Evolutionary conservation across 2,329 filamentous ascomycete genomes (phyloP), one percentile per base, ranked within the genome.

Genomic region (Fonsecaea pugnacius): DNA sequence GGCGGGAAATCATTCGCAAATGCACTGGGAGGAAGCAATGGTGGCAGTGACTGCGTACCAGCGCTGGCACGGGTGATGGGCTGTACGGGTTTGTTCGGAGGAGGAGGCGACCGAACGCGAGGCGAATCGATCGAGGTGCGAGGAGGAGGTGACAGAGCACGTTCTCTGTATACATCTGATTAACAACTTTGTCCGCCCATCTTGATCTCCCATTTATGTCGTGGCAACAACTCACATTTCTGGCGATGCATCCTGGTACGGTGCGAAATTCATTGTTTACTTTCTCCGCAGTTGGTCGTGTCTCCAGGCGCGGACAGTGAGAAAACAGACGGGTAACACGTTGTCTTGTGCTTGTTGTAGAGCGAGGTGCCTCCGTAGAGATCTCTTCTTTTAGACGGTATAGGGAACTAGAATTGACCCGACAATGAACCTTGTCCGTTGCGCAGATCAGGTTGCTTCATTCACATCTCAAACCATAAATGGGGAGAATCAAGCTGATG

Each of bases 191-290:
- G 18, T 27, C 43, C 21, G 40, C 7, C 21, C 8, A 24, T 27
- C 43, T 48, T 27, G 18, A 8, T 24, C 43, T 3, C 16, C 43
- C 27, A 14, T 6, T 18, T 14, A 9, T 12, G 43, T 48, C 18
- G 16, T 48, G 9, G 21, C 43, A 18, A 10, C 32, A 36, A 59
- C 68, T 62, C 62, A 69, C 68, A 69, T 85, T 80, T 98, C 93
- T 9, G 95, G 95, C 16, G 90, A 90, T 55, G 90, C 90, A 77
- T 94, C 94, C 82, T 98, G 95, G 80, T 98, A 99, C 40, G 95
- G 95, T 52, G 95, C 95, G 77, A 98, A 99, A 81, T 97, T 91
- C 91, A 95, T 95, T 62, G 72, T 80, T 66, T 60, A 54, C 58
- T 46, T 40, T 33, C 48, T 32, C 57, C 43, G 46, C 51, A 53